Evolutionary conservation across 192 early-diverging fungal genomes (phyloP).

Genomic region (Coemansia sp.): DNA sequence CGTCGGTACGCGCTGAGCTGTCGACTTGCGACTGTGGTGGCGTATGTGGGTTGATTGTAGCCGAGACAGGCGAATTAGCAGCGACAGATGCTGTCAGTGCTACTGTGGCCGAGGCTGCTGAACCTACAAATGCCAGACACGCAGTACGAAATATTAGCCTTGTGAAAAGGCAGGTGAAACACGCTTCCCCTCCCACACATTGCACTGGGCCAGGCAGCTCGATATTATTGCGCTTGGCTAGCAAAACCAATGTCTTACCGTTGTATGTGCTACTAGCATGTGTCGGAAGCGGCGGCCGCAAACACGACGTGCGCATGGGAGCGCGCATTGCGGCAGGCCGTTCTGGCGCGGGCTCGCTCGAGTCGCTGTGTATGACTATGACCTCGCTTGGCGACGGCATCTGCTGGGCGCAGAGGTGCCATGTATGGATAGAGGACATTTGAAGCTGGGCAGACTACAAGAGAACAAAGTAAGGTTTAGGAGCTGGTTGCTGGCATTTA

Average conservation of each 20-base stretch:
- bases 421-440: constrained; percentile 27
- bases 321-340: neutral
- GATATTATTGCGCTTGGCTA: neutral
- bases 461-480: neutral
- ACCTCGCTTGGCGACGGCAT: constrained; percentile 26
- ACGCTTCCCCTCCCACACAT: constrained; percentile 2
- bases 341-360: constrained; percentile 34
- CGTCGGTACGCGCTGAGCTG: constrained; percentile 3
- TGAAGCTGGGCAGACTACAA: neutral
- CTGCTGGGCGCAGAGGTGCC: constrained; percentile 30
- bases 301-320: neutral
- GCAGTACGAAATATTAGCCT: neutral
- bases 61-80: constrained; percentile 17
- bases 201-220: neutral
- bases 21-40: constrained; percentile 11
- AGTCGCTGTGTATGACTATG: constrained; percentile 46
- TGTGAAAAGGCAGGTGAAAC: constrained; percentile 4
- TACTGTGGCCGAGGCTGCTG: constrained; percentile 14
- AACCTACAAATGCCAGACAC: constrained; percentile 4
- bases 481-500: neutral
- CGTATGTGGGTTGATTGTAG: constrained; percentile 23
- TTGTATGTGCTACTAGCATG: constrained; percentile 2
- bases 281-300: constrained; percentile 2
- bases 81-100: constrained; percentile 19
- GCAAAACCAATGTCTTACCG: constrained; percentile 1